Evolutionary conservation across 306 rosid genomes (phyloP).

Genomic region (Quercus wislizeni): DNA sequence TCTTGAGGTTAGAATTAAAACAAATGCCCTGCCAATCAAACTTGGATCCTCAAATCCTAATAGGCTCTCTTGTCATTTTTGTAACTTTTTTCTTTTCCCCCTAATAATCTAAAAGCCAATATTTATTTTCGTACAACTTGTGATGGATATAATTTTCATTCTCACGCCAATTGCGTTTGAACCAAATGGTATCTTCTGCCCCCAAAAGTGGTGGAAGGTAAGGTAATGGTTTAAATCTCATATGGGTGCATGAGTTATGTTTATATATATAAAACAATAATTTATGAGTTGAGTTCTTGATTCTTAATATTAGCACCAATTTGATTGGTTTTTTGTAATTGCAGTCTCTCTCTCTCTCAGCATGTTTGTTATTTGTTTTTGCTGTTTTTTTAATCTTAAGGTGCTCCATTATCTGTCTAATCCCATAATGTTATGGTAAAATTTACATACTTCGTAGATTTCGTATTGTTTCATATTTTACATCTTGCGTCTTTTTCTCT

Average conservation of each 20-base stretch:
- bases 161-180: not conserved
- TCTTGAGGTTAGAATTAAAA: too few species aligned
- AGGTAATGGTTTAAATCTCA: not conserved
- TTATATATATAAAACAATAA: not conserved
- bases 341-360: not conserved
- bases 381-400: not conserved
- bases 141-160: not conserved
- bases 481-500: not conserved
- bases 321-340: not conserved
- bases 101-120: not conserved
- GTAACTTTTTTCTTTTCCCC: not conserved
- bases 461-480: slow-evolving; percentile 14
- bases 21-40: not conserved
- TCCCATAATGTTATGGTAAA: slow-evolving; percentile 83
- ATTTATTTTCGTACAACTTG: not conserved
- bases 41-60: not conserved
- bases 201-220: not conserved
- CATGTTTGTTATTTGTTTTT: not conserved
- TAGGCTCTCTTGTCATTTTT: not conserved
- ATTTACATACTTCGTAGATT: not conserved
- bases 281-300: not conserved
- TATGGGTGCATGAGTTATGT: not conserved
- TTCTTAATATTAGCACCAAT: not conserved
- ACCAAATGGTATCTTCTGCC: not conserved
- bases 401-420: slow-evolving; percentile 41